These are phyloP conservation scores for Podospora fimiseda DNA, from an alignment of 495 filamentous ascomycete species.

Conservation along the genomic window DNA sequence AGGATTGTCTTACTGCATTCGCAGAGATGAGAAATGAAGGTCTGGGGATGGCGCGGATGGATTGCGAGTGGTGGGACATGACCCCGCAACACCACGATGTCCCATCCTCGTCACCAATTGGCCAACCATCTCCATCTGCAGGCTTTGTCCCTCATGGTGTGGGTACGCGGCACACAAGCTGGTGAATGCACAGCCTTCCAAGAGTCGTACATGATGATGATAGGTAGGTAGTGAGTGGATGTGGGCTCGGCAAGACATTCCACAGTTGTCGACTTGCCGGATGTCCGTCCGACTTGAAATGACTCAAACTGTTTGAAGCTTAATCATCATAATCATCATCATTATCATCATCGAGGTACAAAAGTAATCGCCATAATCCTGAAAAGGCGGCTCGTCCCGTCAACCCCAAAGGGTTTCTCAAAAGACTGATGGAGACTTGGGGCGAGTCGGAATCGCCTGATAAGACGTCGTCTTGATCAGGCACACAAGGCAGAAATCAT, in stretches of 20 bases:
- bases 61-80: too few species aligned
- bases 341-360: background rate
- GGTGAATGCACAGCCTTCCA: background rate
- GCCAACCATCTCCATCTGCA: background rate
- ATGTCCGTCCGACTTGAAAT: background rate
- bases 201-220: background rate
- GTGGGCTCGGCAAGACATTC: background rate
- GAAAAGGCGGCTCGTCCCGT: conserved; percentile 5
- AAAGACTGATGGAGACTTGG: background rate
- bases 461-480: background rate
- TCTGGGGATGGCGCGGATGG: background rate
- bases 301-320: background rate
- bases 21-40: background rate
- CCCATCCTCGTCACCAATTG: background rate
- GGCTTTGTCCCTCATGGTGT: background rate
- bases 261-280: background rate
- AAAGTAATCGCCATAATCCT: background rate
- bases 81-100: background rate
- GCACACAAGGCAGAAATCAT: background rate
- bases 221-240: background rate
- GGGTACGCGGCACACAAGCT: background rate
- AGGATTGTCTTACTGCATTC: background rate
- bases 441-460: background rate
- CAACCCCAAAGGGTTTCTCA: background rate
- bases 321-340: background rate